These are phyloP conservation scores for Phyllosticta capitalensis DNA, from an alignment of 2,329 filamentous ascomycete species.

Conservation along the genomic window DNA sequence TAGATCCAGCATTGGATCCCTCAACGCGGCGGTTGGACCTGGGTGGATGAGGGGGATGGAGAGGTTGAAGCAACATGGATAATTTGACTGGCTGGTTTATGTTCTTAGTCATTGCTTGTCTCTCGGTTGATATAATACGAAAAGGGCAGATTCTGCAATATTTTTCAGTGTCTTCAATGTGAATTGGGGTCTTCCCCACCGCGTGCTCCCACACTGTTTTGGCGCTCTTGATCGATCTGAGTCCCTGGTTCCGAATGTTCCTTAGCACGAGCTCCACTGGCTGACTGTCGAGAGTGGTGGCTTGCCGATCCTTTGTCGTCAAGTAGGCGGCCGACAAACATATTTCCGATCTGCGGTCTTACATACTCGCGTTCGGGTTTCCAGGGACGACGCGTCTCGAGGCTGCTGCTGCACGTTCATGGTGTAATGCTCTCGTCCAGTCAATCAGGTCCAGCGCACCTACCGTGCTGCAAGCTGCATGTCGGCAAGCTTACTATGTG, in stretches of 20 bases:
- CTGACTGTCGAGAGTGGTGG: not conserved
- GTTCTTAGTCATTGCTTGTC: not conserved
- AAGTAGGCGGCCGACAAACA: not conserved
- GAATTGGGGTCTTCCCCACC: not conserved
- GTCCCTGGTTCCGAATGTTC: not conserved
- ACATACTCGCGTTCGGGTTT: not conserved
- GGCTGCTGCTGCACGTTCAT: not conserved
- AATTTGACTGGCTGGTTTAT: not conserved
- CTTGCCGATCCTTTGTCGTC: not conserved
- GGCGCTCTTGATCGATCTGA: not conserved
- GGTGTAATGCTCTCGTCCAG: not conserved
- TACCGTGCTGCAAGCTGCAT: not conserved
- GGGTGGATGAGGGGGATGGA: not conserved
- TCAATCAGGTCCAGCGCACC: not conserved
- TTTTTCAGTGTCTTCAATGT: not conserved
- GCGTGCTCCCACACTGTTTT: not conserved
- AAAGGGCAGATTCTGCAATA: not conserved
- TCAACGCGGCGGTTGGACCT: not conserved
- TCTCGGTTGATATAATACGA: not conserved
- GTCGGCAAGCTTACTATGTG: not conserved
- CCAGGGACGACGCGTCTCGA: not conserved
- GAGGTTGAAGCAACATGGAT: not conserved
- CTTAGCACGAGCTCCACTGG: not conserved
- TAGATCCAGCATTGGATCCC: slow-evolving; percentile 21
- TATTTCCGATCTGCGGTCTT: not conserved